These are phyloP conservation scores for Artemisia argyi DNA, from an alignment of 129 eudicot genomes.

Conservation along the genomic window DNA sequence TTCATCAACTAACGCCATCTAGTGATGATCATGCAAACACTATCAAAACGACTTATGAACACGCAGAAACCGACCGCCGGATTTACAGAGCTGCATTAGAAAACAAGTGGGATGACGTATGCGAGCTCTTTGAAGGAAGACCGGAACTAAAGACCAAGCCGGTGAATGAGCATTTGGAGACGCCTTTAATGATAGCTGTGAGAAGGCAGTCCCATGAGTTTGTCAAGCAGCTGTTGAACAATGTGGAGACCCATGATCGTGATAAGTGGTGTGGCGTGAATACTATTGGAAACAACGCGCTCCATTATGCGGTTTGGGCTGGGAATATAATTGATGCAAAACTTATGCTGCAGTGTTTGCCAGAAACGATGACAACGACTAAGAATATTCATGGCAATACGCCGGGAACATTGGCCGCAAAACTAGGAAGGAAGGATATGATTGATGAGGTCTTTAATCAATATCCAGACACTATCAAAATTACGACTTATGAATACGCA, in stretches of 20 bases:
- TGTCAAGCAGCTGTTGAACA: neutral
- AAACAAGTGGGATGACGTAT: neutral
- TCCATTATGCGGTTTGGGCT: neutral
- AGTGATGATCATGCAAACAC: no score
- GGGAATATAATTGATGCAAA: neutral
- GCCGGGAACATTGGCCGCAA: no score
- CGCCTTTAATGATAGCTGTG: conserved; percentile 17
- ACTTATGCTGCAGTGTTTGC: no score
- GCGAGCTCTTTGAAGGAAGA: neutral
- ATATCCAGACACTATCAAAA: no score
- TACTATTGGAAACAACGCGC: neutral
- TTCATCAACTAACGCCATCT: no score
- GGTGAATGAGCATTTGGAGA: neutral
- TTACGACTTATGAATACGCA: no score
- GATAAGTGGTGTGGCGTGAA: neutral
- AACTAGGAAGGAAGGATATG: no score
- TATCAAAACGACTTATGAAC: neutral
- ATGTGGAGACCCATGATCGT: no score
- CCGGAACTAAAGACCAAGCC: neutral
- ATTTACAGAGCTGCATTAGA: neutral
- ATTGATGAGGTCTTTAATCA: no score
- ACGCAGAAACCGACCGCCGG: neutral
- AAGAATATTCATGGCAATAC: no score
- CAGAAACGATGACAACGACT: no score
- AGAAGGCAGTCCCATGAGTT: neutral